These are phyloP conservation scores for Paraconiothyrium sp. DNA, from an alignment of 2,329 filamentous ascomycete genomes.

Conservation along the genomic window DNA sequence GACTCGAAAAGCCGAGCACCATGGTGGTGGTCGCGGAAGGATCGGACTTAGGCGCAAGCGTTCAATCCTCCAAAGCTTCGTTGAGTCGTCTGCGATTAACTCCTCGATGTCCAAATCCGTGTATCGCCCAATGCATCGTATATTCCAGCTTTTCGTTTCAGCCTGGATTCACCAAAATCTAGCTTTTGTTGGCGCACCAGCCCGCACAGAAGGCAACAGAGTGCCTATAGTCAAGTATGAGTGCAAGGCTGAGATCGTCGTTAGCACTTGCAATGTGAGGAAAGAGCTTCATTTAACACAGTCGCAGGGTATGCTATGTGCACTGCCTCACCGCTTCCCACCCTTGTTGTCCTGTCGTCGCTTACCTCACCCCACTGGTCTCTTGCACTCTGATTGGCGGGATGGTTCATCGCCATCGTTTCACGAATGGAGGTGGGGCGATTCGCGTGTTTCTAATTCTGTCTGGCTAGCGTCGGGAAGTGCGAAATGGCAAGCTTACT, in stretches of 20 bases:
- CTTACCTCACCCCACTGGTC: background rate
- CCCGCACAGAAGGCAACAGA: background rate
- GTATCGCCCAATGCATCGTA: constrained; percentile 3
- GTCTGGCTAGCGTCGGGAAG: background rate
- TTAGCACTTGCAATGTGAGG: background rate
- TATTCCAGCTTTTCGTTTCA: background rate
- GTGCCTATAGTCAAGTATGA: background rate
- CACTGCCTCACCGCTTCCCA: constrained; percentile 13
- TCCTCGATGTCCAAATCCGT: constrained; percentile 3
- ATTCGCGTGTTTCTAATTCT: constrained; percentile 1
- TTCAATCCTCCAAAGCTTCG: background rate
- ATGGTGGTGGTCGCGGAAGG: constrained; percentile 19
- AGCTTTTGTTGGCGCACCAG: background rate
- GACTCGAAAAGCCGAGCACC: constrained; percentile 25
- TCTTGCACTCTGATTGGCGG: background rate
- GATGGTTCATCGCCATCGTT: background rate
- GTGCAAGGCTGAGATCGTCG: constrained; percentile 1
- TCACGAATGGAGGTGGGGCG: constrained; percentile 9
- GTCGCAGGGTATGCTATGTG: background rate
- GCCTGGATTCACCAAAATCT: background rate
- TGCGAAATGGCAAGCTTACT: background rate
- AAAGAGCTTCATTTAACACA: constrained; percentile 8
- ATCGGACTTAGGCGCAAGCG: background rate
- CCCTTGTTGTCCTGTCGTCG: background rate
- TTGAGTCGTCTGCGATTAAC: background rate